These are phyloP conservation scores for Chloroidium sp. DNA, from an alignment of 163 green algal species.

Conservation along the genomic window DNA sequence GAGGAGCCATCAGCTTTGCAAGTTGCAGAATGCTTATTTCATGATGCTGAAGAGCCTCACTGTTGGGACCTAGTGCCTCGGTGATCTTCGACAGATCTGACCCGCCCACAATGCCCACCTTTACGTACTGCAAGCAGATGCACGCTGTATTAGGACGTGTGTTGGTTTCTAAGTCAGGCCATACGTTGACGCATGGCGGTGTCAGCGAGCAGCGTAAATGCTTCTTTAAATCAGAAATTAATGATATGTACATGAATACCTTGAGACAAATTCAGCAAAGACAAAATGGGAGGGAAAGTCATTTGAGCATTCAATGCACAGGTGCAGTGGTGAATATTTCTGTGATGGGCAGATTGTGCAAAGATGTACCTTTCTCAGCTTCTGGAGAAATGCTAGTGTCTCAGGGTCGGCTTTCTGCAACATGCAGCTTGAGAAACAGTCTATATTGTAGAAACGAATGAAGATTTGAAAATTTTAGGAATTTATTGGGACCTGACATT, in stretches of 20 bases:
- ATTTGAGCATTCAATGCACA: too few relatives aligned
- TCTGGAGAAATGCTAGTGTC: constrained; percentile 79
- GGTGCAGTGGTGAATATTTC: too few relatives aligned
- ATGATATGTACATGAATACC: not conserved
- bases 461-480: too few relatives aligned
- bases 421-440: not conserved
- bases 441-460: too few relatives aligned
- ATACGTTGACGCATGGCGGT: too few relatives aligned
- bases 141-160: too few relatives aligned
- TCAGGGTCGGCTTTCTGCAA: constrained; percentile 53
- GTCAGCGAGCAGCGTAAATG: too few relatives aligned
- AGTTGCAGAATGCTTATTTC: not conserved
- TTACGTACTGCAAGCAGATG: constrained; percentile 52
- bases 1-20: not conserved
- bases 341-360: too few relatives aligned
- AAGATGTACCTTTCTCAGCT: constrained; percentile 66
- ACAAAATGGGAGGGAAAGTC: too few relatives aligned
- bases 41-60: constrained; percentile 24
- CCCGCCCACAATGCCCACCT: constrained; percentile 93
- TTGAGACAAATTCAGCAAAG: not conserved
- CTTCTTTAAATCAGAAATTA: too few relatives aligned
- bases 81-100: constrained; percentile 94
- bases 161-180: too few relatives aligned
- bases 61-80: constrained; percentile 87
- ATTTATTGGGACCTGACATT: not conserved